These are phyloP conservation scores for Aspergillus sparsus DNA, from an alignment of 495 filamentous ascomycete species.

Conservation along the genomic window DNA sequence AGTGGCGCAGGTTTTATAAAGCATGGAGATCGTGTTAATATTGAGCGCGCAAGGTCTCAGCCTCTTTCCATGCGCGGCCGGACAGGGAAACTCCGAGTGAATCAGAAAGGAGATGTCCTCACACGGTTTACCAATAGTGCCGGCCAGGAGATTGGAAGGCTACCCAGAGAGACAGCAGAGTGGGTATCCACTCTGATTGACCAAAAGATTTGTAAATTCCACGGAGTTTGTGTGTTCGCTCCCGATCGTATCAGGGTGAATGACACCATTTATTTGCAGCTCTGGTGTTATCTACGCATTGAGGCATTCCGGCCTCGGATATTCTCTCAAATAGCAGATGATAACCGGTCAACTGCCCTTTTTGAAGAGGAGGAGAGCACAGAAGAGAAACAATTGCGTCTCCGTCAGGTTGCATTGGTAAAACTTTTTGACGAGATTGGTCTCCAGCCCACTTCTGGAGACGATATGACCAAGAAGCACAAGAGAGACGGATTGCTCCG, in stretches of 20 bases:
- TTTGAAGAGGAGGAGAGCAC: constrained; percentile 83
- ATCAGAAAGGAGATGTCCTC: constrained; percentile 73
- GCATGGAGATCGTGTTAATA: constrained; percentile 76
- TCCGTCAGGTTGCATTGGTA: constrained; percentile 84
- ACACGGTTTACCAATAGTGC: constrained; percentile 85
- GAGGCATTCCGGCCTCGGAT: constrained; percentile 67
- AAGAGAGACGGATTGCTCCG: constrained; percentile 80
- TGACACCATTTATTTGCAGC: constrained; percentile 88
- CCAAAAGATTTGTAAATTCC: constrained; percentile 84
- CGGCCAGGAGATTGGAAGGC: constrained; percentile 81
- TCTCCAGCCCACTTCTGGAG: constrained; percentile 69
- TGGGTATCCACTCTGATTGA: constrained; percentile 95
- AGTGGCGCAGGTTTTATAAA: constrained; percentile 73
- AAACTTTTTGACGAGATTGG: constrained; percentile 88
- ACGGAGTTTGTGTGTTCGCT: constrained; percentile 85
- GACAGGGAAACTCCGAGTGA: constrained; percentile 50
- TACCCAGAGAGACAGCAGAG: constrained; percentile 87
- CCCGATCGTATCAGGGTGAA: constrained; percentile 84
- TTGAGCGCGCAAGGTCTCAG: constrained; percentile 81
- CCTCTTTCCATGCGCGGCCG: constrained; percentile 54
- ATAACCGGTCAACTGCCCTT: constrained; percentile 69
- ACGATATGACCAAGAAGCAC: constrained; percentile 73
- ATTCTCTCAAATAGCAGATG: constrained; percentile 57
- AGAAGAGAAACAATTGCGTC: constrained; percentile 80
- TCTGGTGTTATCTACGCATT: constrained; percentile 74